phyloP scores from a whole-genome alignment of 306 rosid genomes.

The Rosa rugosa region DNA sequence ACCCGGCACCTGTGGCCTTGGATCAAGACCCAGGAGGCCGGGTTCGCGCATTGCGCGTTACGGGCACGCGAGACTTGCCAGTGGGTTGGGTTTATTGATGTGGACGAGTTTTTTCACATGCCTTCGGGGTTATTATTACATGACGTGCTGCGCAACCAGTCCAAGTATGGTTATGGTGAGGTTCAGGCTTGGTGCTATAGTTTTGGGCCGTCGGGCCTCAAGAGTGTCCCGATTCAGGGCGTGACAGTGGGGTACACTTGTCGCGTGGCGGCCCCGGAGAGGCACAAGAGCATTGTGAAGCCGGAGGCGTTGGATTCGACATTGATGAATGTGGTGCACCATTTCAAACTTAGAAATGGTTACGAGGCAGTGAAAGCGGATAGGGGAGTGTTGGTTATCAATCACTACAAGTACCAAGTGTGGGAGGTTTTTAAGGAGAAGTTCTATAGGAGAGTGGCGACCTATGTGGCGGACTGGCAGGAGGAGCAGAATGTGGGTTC shows the following conservation, averaged over 20 bases:
- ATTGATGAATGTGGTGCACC: conserved; percentile 83
- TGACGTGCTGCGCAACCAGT: conserved; percentile 35
- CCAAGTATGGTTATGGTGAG: conserved; percentile 40
- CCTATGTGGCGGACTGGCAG: conserved; percentile 76
- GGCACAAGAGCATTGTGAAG: conserved; percentile 83
- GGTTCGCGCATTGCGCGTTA: conserved; percentile 77
- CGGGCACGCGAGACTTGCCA: conserved; percentile 55
- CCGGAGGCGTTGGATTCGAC: conserved; percentile 61
- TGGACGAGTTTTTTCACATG: conserved; percentile 67
- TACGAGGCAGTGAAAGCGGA: conserved; percentile 42
- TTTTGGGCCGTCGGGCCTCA: conserved; percentile 66
- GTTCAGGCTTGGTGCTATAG: conserved; percentile 54
- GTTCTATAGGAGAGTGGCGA: conserved; percentile 72
- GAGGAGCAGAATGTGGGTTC: conserved; percentile 60
- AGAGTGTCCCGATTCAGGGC: conserved; percentile 43
- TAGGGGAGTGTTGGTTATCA: conserved; percentile 47
- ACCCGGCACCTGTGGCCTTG: conserved; percentile 68
- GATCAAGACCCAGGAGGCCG: conserved; percentile 80
- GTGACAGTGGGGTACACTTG: conserved; percentile 76
- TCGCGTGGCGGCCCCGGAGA: conserved; percentile 43
- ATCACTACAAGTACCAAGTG: conserved; percentile 88
- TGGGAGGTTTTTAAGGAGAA: conserved; percentile 83
- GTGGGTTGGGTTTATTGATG: conserved; percentile 85
- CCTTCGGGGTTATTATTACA: conserved; percentile 25
- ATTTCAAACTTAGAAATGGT: conserved; percentile 55